Conservation (phyloP, 768 basidiomycete species). For the Auricularia heimuer region DNA sequence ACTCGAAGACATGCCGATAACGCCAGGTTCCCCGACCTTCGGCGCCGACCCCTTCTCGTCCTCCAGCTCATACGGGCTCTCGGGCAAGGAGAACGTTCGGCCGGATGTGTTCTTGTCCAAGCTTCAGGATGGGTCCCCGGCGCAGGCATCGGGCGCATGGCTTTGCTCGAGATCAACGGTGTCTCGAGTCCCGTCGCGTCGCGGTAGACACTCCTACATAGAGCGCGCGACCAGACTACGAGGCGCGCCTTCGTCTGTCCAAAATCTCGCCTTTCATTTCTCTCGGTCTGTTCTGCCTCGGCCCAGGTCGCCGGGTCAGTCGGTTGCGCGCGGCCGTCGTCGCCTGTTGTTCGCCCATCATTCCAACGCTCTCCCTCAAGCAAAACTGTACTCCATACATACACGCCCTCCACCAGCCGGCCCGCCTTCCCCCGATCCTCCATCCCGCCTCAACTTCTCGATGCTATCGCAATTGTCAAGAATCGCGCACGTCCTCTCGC, state of each 20-base stretch:
- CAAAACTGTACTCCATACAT: conserved; percentile 1
- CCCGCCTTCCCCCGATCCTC: neutral
- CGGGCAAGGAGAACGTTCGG: conserved; percentile 72
- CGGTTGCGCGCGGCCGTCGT: neutral
- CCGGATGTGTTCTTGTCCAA: conserved; percentile 10
- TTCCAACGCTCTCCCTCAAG: neutral
- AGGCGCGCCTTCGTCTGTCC: neutral
- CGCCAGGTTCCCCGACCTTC: conserved; percentile 64
- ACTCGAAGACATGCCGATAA: conserved; percentile 78
- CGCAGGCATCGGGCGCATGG: neutral
- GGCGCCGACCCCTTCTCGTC: conserved; percentile 34
- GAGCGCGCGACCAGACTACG: neutral
- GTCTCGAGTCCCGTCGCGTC: neutral
- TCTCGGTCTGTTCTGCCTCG: neutral
- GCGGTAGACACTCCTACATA: neutral
- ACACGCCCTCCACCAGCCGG: neutral
- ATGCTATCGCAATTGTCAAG: neutral
- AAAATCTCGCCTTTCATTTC: neutral
- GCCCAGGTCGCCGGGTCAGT: neutral
- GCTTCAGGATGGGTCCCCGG: neutral
- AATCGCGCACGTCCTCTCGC: neutral
- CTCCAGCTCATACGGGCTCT: conserved; percentile 20
- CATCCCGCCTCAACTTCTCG: neutral
- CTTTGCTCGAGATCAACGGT: conserved; percentile 6
- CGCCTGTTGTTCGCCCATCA: neutral